phyloP scores from a whole-genome alignment of 495 filamentous ascomycete genomes.

The Aspergillus sclerotiicarbonarius region DNA sequence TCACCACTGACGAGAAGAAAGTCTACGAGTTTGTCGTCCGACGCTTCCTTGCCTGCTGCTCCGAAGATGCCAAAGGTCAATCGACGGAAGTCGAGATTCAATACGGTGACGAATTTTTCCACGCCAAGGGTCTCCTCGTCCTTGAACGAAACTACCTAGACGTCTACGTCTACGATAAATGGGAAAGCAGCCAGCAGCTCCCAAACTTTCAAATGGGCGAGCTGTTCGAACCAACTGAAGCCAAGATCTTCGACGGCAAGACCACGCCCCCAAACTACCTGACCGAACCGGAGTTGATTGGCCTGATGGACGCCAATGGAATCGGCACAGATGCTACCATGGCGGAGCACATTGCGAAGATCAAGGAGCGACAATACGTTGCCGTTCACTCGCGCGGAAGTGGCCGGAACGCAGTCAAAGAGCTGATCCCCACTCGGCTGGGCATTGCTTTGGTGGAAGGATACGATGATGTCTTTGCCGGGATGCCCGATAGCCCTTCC shows the following conservation, averaged over 20 bases:
- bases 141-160: slow-evolving; percentile 88
- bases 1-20: slow-evolving; percentile 64
- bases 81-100: slow-evolving; percentile 78
- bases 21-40: slow-evolving; percentile 95
- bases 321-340: slow-evolving; percentile 98
- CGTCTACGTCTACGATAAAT: slow-evolving; percentile 94
- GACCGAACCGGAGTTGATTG: slow-evolving; percentile 96
- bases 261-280: slow-evolving; percentile 81
- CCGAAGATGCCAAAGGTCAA: slow-evolving; percentile 85
- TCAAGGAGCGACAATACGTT: slow-evolving; percentile 86
- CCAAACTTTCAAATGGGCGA: slow-evolving; percentile 77
- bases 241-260: slow-evolving; percentile 82
- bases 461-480: slow-evolving; percentile 75
- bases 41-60: slow-evolving; percentile 93
- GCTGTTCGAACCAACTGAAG: slow-evolving; percentile 83
- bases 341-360: slow-evolving; percentile 96
- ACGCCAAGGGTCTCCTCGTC: slow-evolving; percentile 79
- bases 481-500: slow-evolving; percentile 71
- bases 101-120: slow-evolving; percentile 82
- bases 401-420: slow-evolving; percentile 61
- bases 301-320: slow-evolving; percentile 96
- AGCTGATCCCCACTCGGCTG: slow-evolving; percentile 87
- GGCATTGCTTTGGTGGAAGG: slow-evolving; percentile 90
- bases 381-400: slow-evolving; percentile 57
- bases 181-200: slow-evolving; percentile 82